Base-by-base conservation (phyloP, 768 basidiomycete species). In the Pleurotus tuoliensis region DNA sequence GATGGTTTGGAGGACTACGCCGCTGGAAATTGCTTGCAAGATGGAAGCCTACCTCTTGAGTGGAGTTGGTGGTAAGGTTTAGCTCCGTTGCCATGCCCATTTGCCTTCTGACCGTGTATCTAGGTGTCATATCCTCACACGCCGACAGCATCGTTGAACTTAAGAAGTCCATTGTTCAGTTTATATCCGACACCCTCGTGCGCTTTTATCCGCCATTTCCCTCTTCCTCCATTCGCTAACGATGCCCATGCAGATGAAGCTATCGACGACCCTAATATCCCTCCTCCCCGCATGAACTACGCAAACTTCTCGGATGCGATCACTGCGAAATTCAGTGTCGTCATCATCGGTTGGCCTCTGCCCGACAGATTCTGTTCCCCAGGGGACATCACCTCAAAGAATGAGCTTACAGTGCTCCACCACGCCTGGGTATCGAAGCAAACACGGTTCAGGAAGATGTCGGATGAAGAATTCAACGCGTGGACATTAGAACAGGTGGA, bases 261-360 rank as follows among this genome's bases (percentile, higher is more conserved):
- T 27, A 27, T 27, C 27, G 27, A 27, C 27, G 27, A 27, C 27
- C 27, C 27, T 27, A 27, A 27, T 27, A 27, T 27, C 27, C 27
- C 27, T 27, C 27, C 27, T 18, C 40, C 40, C 40, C 40, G 38
- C 24, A 67, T 67, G 66, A 38, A 16, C 43, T 65, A 67, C 46
- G 18, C 27, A 24, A 60, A 61, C 39, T 67, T 65, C 53, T 59
- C 62, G 12, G 25, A 45, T 3, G 56, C 57, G 39, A 61, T 67
- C 48, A 67, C 66, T 6, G 15, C 22, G 5, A 47, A 15, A 18
- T 44, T 59, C 37, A 44, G 59, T 40, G 54, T 67, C 20, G 52
- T 64, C 41, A 7, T 61, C 40, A 58, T 63, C 38, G 53, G 50
- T 47, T 67, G 66, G 66, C 66, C 64, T 4, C 61, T 64, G 13